Evolutionary conservation across 2,329 filamentous ascomycete genomes (phyloP).

Genomic region (Alternaria novae-zelandiae): DNA sequence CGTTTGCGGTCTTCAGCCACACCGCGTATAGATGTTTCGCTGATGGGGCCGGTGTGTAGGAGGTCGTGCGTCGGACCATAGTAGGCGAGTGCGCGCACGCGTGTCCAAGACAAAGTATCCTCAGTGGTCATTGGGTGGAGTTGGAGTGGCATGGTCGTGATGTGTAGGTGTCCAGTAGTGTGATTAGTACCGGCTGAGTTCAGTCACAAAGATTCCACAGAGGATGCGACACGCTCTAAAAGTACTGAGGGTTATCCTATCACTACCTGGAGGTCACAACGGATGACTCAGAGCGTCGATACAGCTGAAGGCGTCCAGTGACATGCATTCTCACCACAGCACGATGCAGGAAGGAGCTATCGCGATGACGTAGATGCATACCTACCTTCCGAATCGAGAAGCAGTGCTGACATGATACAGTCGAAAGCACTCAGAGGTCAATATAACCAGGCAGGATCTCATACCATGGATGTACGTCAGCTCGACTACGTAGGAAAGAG

Average conservation of each 20-base stretch:
- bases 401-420: background rate
- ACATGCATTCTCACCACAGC: background rate
- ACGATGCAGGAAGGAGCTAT: background rate
- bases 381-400: background rate
- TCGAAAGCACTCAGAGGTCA: background rate
- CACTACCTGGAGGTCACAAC: background rate
- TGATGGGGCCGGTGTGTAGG: constrained; percentile 31
- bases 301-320: background rate
- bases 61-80: constrained; percentile 39
- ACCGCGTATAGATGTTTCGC: constrained; percentile 31
- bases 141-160: constrained; percentile 30
- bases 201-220: background rate
- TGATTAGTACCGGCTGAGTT: fast-evolving
- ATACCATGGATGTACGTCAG: background rate
- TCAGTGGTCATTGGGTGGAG: constrained; percentile 25
- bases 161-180: too few relatives aligned
- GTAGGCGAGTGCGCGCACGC: constrained; percentile 37
- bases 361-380: background rate
- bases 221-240: background rate
- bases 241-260: background rate
- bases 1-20: constrained; percentile 31
- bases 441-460: background rate
- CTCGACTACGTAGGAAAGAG: background rate
- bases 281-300: background rate
- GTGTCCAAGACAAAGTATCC: constrained; percentile 38